A percentile compares a stretch with the other conserved stretches of the same genome.
Evolutionary conservation across 805 yeast species (phyloP).

Genomic region (Zygotorulaspora florentina): DNA sequence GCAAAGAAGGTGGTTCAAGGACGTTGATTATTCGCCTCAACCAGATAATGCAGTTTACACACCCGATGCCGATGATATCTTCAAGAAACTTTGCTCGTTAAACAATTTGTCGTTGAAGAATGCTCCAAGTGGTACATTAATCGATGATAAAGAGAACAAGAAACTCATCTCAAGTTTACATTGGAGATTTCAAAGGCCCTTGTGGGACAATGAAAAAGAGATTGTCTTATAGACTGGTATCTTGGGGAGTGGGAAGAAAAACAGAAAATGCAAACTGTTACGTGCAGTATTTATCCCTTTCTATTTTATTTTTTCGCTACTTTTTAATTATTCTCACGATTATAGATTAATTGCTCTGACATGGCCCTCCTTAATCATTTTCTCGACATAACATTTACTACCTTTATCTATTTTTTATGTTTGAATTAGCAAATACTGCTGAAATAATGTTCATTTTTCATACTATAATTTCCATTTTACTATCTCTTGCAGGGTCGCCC

Average conservation of each 20-base stretch:
- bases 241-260: neutral
- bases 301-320: neutral
- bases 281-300: neutral
- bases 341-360: neutral
- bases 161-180: slow-evolving; percentile 46
- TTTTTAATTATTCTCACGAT: slow-evolving; percentile 1
- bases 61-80: slow-evolving; percentile 36
- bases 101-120: slow-evolving; percentile 58
- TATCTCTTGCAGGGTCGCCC: too few species aligned
- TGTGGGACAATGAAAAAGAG: slow-evolving; percentile 59
- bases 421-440: too few species aligned
- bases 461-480: too few species aligned
- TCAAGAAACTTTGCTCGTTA: slow-evolving; percentile 40
- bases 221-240: slow-evolving; percentile 27
- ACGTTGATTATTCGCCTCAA: slow-evolving; percentile 38
- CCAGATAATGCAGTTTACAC: slow-evolving; percentile 25
- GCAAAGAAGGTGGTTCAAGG: slow-evolving; percentile 80
- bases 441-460: too few species aligned
- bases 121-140: slow-evolving; percentile 62
- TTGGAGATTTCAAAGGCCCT: slow-evolving; percentile 62
- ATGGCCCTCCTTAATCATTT: too few species aligned
- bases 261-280: slow-evolving; percentile 2
- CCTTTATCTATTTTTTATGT: too few species aligned
- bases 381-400: too few species aligned
- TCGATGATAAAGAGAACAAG: slow-evolving; percentile 52